Conservation (phyloP, 805 yeast genomes). For the Peterozyma toletana region DNA sequence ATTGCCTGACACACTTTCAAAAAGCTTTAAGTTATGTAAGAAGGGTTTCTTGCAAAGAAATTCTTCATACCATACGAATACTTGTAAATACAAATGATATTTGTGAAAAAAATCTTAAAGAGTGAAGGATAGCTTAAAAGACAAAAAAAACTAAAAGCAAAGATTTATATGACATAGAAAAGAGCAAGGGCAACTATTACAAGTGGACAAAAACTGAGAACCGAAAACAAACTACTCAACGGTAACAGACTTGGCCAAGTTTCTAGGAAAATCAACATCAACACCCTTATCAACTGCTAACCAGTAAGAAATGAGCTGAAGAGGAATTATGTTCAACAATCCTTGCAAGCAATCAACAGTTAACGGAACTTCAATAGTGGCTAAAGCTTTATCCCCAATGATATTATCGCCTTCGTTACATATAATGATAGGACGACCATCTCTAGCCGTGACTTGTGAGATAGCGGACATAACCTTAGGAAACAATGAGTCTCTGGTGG, state of each 20-base stretch:
- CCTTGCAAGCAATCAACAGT: conserved; percentile 99
- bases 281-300: conserved; percentile 91
- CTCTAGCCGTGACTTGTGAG: conserved; percentile 94
- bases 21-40: too few relatives aligned
- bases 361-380: conserved; percentile 83
- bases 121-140: background rate
- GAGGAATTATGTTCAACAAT: conserved; percentile 83
- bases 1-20: too few relatives aligned
- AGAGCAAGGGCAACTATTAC: background rate
- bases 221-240: conserved; percentile 54
- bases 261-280: conserved; percentile 98
- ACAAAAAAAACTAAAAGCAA: conserved; percentile 1
- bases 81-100: too few relatives aligned
- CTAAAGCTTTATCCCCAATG: conserved; percentile 48
- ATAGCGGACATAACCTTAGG: conserved; percentile 94
- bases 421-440: conserved; percentile 92
- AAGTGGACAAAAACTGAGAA: background rate
- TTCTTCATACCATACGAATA: too few relatives aligned
- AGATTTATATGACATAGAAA: conserved; percentile 1
- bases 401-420: conserved; percentile 77
- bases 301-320: conserved; percentile 96
- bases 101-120: too few relatives aligned
- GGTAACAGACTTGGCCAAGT: conserved; percentile 96
- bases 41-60: too few relatives aligned
- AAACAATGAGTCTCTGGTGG: conserved; percentile 92